These are phyloP conservation scores for Aspergillus quadricinctus DNA, from an alignment of 2,329 filamentous ascomycete genomes.

Conservation along the genomic window DNA sequence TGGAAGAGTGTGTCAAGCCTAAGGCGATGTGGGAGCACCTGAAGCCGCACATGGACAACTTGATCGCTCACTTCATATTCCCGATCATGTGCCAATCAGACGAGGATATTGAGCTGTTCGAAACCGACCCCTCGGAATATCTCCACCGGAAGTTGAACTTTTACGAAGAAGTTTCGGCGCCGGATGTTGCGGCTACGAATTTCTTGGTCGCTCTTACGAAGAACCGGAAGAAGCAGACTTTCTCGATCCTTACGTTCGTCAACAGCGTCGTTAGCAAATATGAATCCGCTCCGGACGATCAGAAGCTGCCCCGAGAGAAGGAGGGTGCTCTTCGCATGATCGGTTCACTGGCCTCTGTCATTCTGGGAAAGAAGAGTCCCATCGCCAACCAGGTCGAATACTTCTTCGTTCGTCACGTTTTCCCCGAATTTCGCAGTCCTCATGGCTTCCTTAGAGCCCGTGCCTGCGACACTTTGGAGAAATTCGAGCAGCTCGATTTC, in stretches of 20 bases:
- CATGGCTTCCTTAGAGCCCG: constrained; percentile 91
- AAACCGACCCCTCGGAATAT: constrained; percentile 93
- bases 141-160: constrained; percentile 96
- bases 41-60: constrained; percentile 86
- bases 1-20: constrained; percentile 95
- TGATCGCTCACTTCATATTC: constrained; percentile 93
- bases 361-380: constrained; percentile 95
- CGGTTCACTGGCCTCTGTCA: constrained; percentile 86
- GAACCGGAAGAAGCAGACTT: constrained; percentile 90
- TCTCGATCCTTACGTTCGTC: constrained; percentile 89
- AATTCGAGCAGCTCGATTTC: constrained; percentile 96
- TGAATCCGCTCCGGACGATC: constrained; percentile 73
- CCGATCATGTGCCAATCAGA: constrained; percentile 88
- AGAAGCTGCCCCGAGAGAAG: constrained; percentile 93
- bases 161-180: constrained; percentile 93
- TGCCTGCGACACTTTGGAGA: constrained; percentile 95
- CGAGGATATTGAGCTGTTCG: constrained; percentile 90
- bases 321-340: constrained; percentile 97
- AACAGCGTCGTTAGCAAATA: constrained; percentile 94
- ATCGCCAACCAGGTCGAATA: constrained; percentile 98
- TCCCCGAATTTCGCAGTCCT: constrained; percentile 91
- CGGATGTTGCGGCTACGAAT: constrained; percentile 92
- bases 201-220: constrained; percentile 95
- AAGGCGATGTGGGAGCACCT: constrained; percentile 96
- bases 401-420: constrained; percentile 96